Evolutionary conservation across 192 early-diverging fungal genomes (phyloP).

Genomic region (Entomortierella lignicola): DNA sequence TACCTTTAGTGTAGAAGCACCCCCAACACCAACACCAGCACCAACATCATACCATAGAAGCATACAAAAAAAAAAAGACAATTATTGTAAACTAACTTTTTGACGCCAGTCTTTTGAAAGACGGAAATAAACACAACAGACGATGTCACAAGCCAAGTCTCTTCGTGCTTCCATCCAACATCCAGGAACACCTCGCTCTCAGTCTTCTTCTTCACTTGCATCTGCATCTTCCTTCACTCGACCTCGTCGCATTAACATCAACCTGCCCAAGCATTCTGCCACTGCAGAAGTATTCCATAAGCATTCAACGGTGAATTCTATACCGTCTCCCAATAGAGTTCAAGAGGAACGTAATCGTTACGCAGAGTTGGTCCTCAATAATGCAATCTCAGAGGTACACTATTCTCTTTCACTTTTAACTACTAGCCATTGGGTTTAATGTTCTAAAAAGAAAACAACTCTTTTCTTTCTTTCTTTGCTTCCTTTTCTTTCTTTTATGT

Average conservation of each 20-base stretch:
- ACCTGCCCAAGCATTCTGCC: constrained; percentile 23
- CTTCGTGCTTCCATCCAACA: constrained; percentile 19
- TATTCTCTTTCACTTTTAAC: too few species aligned
- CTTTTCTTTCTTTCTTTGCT: too few species aligned
- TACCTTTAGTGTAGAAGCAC: too few species aligned
- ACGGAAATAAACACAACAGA: not conserved
- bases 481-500: too few species aligned
- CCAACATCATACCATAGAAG: not conserved
- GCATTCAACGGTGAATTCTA: not conserved
- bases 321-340: constrained; percentile 3
- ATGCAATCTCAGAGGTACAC: constrained; percentile 41
- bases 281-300: constrained; percentile 15
- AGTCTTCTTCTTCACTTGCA: constrained; percentile 20
- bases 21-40: too few species aligned
- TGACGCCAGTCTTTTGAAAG: not conserved
- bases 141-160: constrained; percentile 21
- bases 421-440: too few species aligned
- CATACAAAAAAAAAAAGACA: not conserved
- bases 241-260: constrained; percentile 38
- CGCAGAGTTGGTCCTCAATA: constrained; percentile 18
- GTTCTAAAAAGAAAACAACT: too few species aligned
- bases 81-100: not conserved
- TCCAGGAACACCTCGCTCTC: constrained; percentile 22
- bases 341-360: constrained; percentile 19
- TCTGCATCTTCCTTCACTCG: constrained; percentile 10